Evolutionary conservation across 371 early-diverging fungal species (phyloP).

Genomic region (Syncephalastrum monosporum): DNA sequence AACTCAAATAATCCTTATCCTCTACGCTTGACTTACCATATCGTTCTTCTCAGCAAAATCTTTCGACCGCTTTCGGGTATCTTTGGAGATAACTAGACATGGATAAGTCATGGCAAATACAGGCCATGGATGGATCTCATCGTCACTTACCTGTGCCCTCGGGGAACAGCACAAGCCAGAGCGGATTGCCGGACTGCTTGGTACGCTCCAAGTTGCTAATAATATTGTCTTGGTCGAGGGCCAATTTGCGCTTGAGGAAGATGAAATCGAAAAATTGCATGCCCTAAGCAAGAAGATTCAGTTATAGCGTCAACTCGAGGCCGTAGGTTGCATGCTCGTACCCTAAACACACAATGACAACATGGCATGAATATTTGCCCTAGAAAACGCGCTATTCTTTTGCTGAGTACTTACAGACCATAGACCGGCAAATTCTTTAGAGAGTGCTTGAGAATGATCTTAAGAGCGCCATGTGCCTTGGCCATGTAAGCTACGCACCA

Average conservation of each 20-base stretch:
- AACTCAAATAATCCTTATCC: neutral
- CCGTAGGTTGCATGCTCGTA: neutral
- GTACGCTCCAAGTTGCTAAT: conserved; percentile 34
- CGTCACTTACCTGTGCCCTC: conserved; percentile 73
- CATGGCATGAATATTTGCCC: neutral
- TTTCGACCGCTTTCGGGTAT: conserved; percentile 44
- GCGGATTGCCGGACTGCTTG: conserved; percentile 43
- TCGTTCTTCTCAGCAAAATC: conserved; percentile 50
- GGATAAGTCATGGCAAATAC: neutral
- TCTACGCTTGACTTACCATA: conserved; percentile 31
- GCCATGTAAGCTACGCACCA: conserved; percentile 69
- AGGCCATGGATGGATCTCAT: neutral
- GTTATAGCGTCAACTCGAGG: neutral
- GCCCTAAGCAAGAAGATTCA: conserved; percentile 53
- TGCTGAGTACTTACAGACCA: conserved; percentile 59
- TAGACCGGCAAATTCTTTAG: conserved; percentile 75
- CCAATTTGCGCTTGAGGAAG: conserved; percentile 80
- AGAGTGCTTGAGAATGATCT: conserved; percentile 79
- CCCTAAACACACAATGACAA: conserved; percentile 1
- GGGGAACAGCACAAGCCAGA: conserved; percentile 87
- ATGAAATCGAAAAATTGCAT: conserved; percentile 86
- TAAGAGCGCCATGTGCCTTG: conserved; percentile 69
- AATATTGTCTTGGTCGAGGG: conserved; percentile 61
- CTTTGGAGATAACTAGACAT: conserved; percentile 37
- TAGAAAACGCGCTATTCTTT: neutral